A percentile compares a stretch with the other conserved stretches of the same genome.
These are phyloP conservation scores for Peniophora sp. DNA, from an alignment of 1,284 basidiomycete species.

Conservation along the genomic window DNA sequence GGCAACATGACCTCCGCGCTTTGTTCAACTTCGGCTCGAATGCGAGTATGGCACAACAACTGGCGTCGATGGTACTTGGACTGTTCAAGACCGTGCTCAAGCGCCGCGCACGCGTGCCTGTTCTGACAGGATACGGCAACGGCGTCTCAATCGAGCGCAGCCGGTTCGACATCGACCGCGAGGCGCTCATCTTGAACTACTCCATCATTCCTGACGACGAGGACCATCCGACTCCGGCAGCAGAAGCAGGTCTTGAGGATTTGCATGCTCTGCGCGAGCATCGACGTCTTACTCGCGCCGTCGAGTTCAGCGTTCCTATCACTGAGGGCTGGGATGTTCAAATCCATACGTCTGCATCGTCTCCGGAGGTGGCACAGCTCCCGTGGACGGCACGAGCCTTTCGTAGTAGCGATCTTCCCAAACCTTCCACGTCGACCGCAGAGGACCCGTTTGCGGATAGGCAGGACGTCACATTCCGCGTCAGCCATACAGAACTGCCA, in stretches of 20 bases:
- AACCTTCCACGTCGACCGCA: slow-evolving; percentile 23
- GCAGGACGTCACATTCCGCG: slow-evolving; percentile 58
- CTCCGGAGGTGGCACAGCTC: slow-evolving; percentile 62
- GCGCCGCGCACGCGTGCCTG: slow-evolving; percentile 68
- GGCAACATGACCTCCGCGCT: slow-evolving; percentile 92
- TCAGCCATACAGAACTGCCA: slow-evolving; percentile 65
- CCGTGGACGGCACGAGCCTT: slow-evolving; percentile 72
- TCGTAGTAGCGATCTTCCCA: slow-evolving; percentile 30
- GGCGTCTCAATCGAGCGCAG: slow-evolving; percentile 76
- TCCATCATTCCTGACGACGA: slow-evolving; percentile 75
- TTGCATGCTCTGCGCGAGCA: slow-evolving; percentile 57
- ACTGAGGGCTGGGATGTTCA: slow-evolving; percentile 90
- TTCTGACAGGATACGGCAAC: slow-evolving; percentile 72
- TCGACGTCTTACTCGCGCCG: slow-evolving; percentile 58
- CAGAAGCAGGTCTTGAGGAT: slow-evolving; percentile 43
- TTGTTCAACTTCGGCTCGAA: slow-evolving; percentile 74
- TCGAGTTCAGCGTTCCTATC: slow-evolving; percentile 77
- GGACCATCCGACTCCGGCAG: slow-evolving; percentile 35
- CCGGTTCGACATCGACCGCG: slow-evolving; percentile 73
- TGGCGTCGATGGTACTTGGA: slow-evolving; percentile 76
- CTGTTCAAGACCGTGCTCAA: slow-evolving; percentile 73
- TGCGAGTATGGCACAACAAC: slow-evolving; percentile 55
- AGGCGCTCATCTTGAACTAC: slow-evolving; percentile 83
- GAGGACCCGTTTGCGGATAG: slow-evolving; percentile 20
- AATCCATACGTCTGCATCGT: slow-evolving; percentile 60